Evolutionary conservation across 1,284 basidiomycete species (phyloP).

Genomic region (Vanrija sp.): DNA sequence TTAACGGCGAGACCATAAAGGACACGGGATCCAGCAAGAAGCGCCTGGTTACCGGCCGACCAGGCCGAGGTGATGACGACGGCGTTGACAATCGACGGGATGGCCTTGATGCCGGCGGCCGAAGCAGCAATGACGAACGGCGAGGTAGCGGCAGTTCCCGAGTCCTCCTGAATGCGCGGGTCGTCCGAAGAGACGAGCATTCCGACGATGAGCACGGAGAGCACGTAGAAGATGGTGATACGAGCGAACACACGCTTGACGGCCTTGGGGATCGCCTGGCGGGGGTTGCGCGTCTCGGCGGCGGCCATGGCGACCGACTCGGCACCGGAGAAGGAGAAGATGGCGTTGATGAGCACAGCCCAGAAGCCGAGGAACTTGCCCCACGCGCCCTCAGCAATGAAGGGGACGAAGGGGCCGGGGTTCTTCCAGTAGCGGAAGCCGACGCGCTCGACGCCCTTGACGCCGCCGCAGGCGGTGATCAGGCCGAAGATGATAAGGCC

Average conservation of each 20-base stretch:
- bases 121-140: slow-evolving; percentile 64
- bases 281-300: slow-evolving; percentile 37
- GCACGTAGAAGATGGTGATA: slow-evolving; percentile 58
- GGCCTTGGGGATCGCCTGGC: slow-evolving; percentile 26
- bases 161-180: slow-evolving; percentile 11
- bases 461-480: slow-evolving; percentile 55
- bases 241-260: slow-evolving; percentile 16
- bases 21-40: slow-evolving; percentile 36
- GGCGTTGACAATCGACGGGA: slow-evolving; percentile 51
- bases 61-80: slow-evolving; percentile 27
- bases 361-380: slow-evolving; percentile 27
- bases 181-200: slow-evolving; percentile 57
- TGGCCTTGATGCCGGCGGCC: slow-evolving; percentile 62
- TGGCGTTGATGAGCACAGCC: slow-evolving; percentile 26
- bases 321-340: slow-evolving; percentile 26
- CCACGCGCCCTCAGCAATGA: slow-evolving; percentile 13
- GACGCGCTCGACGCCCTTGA: slow-evolving; percentile 45
- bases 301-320: slow-evolving; percentile 32
- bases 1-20: slow-evolving; percentile 51
- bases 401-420: slow-evolving; percentile 55
- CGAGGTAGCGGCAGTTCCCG: slow-evolving; percentile 61
- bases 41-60: slow-evolving; percentile 21
- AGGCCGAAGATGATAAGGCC: slow-evolving; percentile 57
- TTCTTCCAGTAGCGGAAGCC: slow-evolving; percentile 63
- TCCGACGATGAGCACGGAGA: slow-evolving; percentile 56